Conservation (phyloP, 2,329 filamentous ascomycete genomes). For the Gliomastix tumulicola region DNA sequence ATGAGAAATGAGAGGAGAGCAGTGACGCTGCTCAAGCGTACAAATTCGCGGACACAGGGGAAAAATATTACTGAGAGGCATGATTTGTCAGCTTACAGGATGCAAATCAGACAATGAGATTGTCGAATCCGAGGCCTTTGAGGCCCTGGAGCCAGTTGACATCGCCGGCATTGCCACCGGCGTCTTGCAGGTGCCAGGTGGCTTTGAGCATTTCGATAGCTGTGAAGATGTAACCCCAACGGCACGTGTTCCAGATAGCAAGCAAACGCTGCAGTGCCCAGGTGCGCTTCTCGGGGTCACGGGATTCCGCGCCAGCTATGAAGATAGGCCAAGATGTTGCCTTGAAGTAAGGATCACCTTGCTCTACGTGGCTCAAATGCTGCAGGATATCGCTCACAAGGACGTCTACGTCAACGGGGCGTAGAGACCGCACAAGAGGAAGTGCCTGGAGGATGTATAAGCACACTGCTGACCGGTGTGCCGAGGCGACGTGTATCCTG, state of each 20-base stretch:
- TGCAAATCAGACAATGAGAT: constrained; percentile 31
- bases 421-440: constrained; percentile 25
- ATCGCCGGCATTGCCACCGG: constrained; percentile 8
- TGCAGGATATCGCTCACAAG: constrained; percentile 42
- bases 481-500: constrained; percentile 34
- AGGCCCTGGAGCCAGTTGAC: constrained; percentile 35
- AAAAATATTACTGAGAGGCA: too few relatives aligned
- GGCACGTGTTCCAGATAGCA: constrained; percentile 35
- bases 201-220: constrained; percentile 40
- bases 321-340: constrained; percentile 55
- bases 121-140: constrained; percentile 34
- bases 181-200: constrained; percentile 37
- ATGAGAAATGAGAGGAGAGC: too few relatives aligned
- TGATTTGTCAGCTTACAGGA: too few relatives aligned
- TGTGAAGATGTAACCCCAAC: constrained; percentile 43
- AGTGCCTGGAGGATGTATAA: constrained; percentile 38
- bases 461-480: constrained; percentile 38
- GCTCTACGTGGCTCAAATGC: constrained; percentile 41
- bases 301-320: constrained; percentile 48
- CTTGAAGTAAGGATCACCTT: constrained; percentile 46
- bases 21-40: too few relatives aligned
- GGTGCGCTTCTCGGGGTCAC: constrained; percentile 33
- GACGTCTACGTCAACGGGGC: constrained; percentile 30
- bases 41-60: too few relatives aligned
- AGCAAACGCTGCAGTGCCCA: constrained; percentile 44